Evolutionary conservation across 176 grass and related monocot genomes (phyloP), one percentile per base, ranked within the genome.

Genomic region (Areca catechu): DNA sequence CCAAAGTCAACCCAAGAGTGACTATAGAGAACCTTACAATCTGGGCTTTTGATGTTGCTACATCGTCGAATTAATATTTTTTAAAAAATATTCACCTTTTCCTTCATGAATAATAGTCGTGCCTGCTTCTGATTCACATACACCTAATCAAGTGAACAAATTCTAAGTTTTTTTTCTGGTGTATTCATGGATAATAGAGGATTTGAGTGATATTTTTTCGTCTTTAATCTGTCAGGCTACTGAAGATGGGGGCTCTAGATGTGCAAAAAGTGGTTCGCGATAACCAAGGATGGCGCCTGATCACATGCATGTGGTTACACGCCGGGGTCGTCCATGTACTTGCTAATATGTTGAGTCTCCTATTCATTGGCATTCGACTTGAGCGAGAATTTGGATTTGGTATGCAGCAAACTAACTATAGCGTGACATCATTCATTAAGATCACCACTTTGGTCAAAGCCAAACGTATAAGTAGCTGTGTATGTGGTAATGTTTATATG

Each of bases 291-390:
- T 98, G 84, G 81, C 86, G 93, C 16, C 84, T 98, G 50, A 61
- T 98, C 56, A 80, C 87, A 21, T 98, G 93, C 73, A 98, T 92
- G 49, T 98, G 93, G 93, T 82, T 98, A 78, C 93, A 98, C 60
- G 87, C 81, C 54, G 93, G 93, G 30, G 80, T 98, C 25, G 49
- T 98, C 60, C 93, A 98, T 74, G 74, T 98, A 62, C 81, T 98
- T 21, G 77, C 80, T 19, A 98, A 98, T 56, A 98, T 98, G 93
- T 27, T 98, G 54, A 80, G 87, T 69, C 93, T 98, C 27, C n/a
- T 98, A 12, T 63, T 98, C 51, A 92, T 98, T 51, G 93, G 93
- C 50, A 85, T 92, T 58, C 80, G 78, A 60, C 84, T 98, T 4
- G 93, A 98, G 71, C 76, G 78, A 83, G 93, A 98, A 78, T 98